Evolutionary conservation across 495 filamentous ascomycete genomes (phyloP), one percentile per base, ranked within the genome.

Genomic region (Hypomontagnella monticulosa): DNA sequence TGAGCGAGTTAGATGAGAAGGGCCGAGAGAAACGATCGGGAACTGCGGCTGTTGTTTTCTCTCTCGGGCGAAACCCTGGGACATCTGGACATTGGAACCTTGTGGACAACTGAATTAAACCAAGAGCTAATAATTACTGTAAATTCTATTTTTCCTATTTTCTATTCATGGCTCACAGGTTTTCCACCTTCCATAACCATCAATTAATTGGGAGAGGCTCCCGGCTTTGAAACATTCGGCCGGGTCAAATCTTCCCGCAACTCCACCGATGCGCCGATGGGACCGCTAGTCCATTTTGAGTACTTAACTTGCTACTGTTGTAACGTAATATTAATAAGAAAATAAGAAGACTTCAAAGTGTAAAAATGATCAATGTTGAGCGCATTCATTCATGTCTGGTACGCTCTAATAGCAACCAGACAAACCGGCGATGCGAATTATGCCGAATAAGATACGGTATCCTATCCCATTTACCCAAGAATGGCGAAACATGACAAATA

Each of bases 141-240:
- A 41, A 67, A 66, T 54, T 62, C 19, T 62, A 67, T 57, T 63
- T 42, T 55, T 38, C 4, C 19, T 41, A 23, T 34, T 38, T 51
- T 14, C 40, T 42, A 61, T 46, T 67, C 33, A 57, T 57, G 48
- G 49, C 54, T 54, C 34, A 54, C 34, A 53, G 40, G 11, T 32
- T 49, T 62, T 67, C 47, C 53, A 54, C 64, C 64, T 67, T 62
- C 64, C 64, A 63, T 47, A 62, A 61, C n/a, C 0, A 57, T 67
- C 64, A 62, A 67, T 62, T 61, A 62, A 61, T 67, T 59, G 47
- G 30, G 34, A 60, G 55, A 69, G 50, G 40, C 38, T 64, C 61
- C 55, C 57, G 56, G 66, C 23, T 44, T 69, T 69, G 66, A 69
- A 69, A 69, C 66, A 64, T 61, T 65, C 61, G 61, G 52, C 61